phyloP scores from a whole-genome alignment of 108 stramenopile species.

The Nannochloropsis gaditana region DNA sequence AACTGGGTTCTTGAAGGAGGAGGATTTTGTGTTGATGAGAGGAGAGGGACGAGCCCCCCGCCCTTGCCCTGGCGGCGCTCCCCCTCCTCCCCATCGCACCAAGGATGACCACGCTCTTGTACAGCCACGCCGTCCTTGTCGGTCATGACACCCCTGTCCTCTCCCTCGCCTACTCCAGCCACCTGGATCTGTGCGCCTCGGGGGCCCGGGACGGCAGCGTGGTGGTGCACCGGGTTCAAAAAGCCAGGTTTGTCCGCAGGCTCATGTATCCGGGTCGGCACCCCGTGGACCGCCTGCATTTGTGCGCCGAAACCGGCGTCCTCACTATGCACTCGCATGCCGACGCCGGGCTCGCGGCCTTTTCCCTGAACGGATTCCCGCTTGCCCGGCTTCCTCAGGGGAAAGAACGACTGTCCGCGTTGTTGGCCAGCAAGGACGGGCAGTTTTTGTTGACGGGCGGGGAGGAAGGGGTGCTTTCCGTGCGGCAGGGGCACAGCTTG shows the following conservation, averaged over 20 bases:
- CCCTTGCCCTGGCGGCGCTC: neutral
- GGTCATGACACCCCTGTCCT: constrained; percentile 51
- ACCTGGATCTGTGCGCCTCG: constrained; percentile 34
- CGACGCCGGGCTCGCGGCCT: constrained; percentile 27
- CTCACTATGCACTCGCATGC: constrained; percentile 30
- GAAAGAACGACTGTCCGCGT: constrained; percentile 25
- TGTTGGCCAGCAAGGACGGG: constrained; percentile 28
- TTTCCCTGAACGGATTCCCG: constrained; percentile 33
- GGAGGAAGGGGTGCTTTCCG: constrained; percentile 28
- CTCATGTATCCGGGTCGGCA: neutral
- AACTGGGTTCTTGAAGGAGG: neutral
- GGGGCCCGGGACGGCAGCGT: constrained; percentile 39
- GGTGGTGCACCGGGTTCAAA: constrained; percentile 27
- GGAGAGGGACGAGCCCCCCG: too few relatives aligned
- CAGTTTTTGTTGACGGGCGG: constrained; percentile 34
- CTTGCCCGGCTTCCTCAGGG: constrained; percentile 14
- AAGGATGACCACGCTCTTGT: neutral
- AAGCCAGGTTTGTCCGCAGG: constrained; percentile 28
- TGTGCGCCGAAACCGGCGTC: constrained; percentile 24
- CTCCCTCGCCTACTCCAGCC: constrained; percentile 30
- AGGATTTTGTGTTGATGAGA: neutral
- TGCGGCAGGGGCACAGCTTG: constrained; percentile 29
- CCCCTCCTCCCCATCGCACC: neutral
- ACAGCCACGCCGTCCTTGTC: constrained; percentile 43
- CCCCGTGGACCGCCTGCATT: neutral